Evolutionary conservation across 768 basidiomycete genomes (phyloP).

Genomic region (Hydnum rufescens): DNA sequence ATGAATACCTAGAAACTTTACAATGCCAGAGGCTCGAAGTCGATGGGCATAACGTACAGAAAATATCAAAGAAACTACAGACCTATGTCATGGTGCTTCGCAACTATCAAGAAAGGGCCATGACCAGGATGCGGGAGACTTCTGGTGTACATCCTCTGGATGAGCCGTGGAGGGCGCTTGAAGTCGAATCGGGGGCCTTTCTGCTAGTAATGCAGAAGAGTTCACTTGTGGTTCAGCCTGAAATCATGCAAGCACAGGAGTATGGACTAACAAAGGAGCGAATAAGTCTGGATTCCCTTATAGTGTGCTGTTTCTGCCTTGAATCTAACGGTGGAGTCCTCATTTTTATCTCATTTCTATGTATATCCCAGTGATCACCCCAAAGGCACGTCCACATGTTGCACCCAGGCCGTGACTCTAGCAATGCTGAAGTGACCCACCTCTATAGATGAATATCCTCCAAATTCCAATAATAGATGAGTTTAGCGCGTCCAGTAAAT

Average conservation of each 20-base stretch:
- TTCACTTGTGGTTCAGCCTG: slow-evolving; percentile 67
- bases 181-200: slow-evolving; percentile 60
- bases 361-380: slow-evolving; percentile 45
- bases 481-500: too few species aligned
- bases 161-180: slow-evolving; percentile 59
- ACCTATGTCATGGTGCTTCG: slow-evolving; percentile 1
- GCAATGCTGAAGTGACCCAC: too few species aligned
- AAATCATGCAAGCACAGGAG: slow-evolving; percentile 67
- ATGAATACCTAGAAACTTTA: slow-evolving; percentile 62
- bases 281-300: slow-evolving; percentile 36
- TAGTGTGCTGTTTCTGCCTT: background rate
- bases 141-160: slow-evolving; percentile 19
- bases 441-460: slow-evolving; percentile 60
- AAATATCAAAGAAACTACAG: slow-evolving; percentile 39
- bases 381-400: too few species aligned
- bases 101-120: slow-evolving; percentile 32
- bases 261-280: slow-evolving; percentile 51
- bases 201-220: slow-evolving; percentile 58
- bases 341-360: too few species aligned
- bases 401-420: too few species aligned
- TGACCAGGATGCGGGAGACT: slow-evolving; percentile 28
- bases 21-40: slow-evolving; percentile 62
- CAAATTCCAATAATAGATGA: slow-evolving; percentile 91
- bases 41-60: slow-evolving; percentile 55
- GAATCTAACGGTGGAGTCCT: slow-evolving; percentile 6